A percentile compares a stretch with the other conserved stretches of the same genome.
These are phyloP conservation scores for Cyathus striatus DNA, from an alignment of 768 basidiomycete genomes.

Conservation along the genomic window DNA sequence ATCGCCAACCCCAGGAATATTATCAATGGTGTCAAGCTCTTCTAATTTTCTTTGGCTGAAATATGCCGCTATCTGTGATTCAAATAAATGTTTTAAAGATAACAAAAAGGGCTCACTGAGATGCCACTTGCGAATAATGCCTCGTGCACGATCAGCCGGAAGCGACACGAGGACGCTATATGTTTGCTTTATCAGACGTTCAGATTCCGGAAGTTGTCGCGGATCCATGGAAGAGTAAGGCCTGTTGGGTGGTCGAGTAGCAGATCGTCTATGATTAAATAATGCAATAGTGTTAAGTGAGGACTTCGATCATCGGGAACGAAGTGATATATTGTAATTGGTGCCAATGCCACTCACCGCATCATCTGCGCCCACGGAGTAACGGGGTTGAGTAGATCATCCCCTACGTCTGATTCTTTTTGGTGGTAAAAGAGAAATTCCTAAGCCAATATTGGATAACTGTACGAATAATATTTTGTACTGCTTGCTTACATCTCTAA, in stretches of 20 bases:
- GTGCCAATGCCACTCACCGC: conserved; percentile 36
- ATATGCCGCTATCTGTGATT: conserved; percentile 59
- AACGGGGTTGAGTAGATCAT: conserved; percentile 50
- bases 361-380: conserved; percentile 76
- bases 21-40: conserved; percentile 66
- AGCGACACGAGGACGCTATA: conserved; percentile 76
- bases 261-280: conserved; percentile 15
- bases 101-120: conserved; percentile 49
- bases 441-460: conserved; percentile 38
- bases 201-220: conserved; percentile 43
- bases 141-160: conserved; percentile 44
- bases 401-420: conserved; percentile 61
- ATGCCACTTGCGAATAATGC: conserved; percentile 73
- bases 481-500: conserved; percentile 49
- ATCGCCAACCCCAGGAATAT: conserved; percentile 61
- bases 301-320: not conserved
- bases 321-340: not conserved
- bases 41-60: conserved; percentile 77
- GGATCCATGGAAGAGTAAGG: conserved; percentile 25
- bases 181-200: conserved; percentile 77
- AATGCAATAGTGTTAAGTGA: not conserved
- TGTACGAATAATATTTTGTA: not conserved
- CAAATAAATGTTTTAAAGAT: conserved; percentile 7
- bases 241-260: conserved; percentile 19
- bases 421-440: conserved; percentile 85